These are phyloP conservation scores for Phytopythium boreale DNA, from an alignment of 352 stramenopile species.

Conservation along the genomic window DNA sequence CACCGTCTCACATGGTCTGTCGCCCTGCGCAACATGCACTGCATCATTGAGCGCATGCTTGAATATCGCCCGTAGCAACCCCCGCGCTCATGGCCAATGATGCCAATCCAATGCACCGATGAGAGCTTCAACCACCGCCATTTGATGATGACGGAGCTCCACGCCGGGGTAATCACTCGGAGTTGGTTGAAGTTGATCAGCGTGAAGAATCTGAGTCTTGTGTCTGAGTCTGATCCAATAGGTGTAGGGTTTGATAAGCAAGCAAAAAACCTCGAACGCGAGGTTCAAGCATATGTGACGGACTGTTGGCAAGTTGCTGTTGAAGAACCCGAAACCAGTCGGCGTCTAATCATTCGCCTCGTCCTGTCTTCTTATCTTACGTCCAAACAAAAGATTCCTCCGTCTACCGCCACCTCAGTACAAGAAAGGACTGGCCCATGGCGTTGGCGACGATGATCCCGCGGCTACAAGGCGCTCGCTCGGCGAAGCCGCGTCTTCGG, in stretches of 20 bases:
- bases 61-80: neutral
- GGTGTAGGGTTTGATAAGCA: neutral
- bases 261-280: neutral
- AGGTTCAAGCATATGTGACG: neutral
- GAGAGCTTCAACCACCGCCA: slow-evolving; percentile 4
- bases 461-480: neutral
- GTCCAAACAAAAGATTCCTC: neutral
- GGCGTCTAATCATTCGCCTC: slow-evolving; percentile 3
- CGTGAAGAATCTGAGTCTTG: neutral
- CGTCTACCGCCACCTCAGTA: neutral
- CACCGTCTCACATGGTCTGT: no score
- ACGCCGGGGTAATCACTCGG: neutral
- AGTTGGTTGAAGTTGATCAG: neutral
- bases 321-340: neutral
- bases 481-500: neutral
- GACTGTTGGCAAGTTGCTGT: neutral
- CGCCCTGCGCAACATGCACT: no score
- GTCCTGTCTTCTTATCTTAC: neutral
- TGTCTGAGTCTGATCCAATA: neutral
- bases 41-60: neutral
- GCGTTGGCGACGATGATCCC: neutral
- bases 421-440: neutral
- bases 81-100: neutral
- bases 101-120: neutral
- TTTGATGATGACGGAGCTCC: neutral